These are phyloP conservation scores for Amaranthus palmeri DNA, from an alignment of 148 eudicot genomes.

Conservation along the genomic window DNA sequence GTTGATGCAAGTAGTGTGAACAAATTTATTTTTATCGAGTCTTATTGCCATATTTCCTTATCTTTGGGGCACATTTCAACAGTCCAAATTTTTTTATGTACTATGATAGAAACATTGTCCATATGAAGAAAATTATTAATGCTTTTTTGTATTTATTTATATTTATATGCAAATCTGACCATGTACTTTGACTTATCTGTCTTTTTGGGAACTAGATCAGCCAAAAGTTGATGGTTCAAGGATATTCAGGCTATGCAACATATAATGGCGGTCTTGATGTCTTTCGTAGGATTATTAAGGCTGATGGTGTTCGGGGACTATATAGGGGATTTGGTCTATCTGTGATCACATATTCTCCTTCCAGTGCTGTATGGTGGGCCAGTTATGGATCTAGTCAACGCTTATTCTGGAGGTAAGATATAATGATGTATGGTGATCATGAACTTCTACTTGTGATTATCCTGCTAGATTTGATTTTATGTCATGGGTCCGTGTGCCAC, in stretches of 20 bases:
- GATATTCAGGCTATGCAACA: slow-evolving; percentile 85
- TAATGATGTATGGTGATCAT: neutral
- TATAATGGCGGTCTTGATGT: slow-evolving; percentile 95
- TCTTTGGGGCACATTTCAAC: no score
- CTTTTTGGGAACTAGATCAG: slow-evolving; percentile 51
- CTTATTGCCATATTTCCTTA: no score
- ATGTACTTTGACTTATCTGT: neutral
- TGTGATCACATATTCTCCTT: slow-evolving; percentile 82
- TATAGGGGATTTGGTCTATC: slow-evolving; percentile 97
- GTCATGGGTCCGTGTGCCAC: no score
- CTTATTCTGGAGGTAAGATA: slow-evolving; percentile 72
- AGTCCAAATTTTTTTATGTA: no score
- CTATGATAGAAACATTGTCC: no score
- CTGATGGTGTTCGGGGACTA: slow-evolving; percentile 84
- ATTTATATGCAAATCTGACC: no score
- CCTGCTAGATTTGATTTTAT: neutral
- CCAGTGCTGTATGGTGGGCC: slow-evolving; percentile 99
- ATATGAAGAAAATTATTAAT: no score
- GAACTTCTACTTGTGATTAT: neutral
- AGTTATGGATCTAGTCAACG: slow-evolving; percentile 99
- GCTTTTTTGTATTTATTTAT: no score
- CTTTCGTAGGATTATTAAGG: slow-evolving; percentile 67
- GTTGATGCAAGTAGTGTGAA: no score
- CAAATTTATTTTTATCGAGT: no score
- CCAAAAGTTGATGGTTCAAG: slow-evolving; percentile 98